Evolutionary conservation across 306 rosid species (phyloP), one percentile per base, ranked within the genome.

Genomic region (Sechiopsis laciniata): DNA sequence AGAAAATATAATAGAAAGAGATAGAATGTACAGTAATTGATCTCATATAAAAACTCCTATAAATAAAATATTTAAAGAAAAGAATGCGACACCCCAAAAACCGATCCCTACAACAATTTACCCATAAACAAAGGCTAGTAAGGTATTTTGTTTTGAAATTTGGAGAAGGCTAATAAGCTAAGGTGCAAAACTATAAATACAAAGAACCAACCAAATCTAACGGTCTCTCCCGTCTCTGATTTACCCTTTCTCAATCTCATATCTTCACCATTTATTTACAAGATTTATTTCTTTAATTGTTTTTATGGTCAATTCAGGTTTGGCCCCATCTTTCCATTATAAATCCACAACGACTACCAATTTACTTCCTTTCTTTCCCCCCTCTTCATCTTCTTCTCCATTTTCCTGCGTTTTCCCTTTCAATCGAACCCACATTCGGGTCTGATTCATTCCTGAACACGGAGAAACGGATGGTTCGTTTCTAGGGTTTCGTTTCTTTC

Each of bases 331-430:
- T 78, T 76, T 82, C 71, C 29, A 77, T 19, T 81, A 81, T 75
- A 79, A 77, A 81, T 40, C 64, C 60, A 77, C 78, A 79, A 80
- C 76, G 72, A 74, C 76, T 77, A 76, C 13, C 54, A 48, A 46
- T 14, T 61, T 75, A 57, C 15, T 2, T 21, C 35, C 5, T 37
- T 67, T 42, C 72, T 26, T 26, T 26, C 35, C 21, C 26, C 26
- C 7, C 46, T 74, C 24, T 42, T 42, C 51, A 56, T 60, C 21
- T 11, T 63, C 11, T 67, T 51, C 72, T 61, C 24, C 29, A 40
- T 35, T 76, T 45, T 15, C 69, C 60, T 40, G 52, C 55, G 62
- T 42, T 35, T 20, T 20, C 55, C 78, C 55, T 72, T 32, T 52
- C 29, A 56, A 74, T 52, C 15, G n/a, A 6, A 0, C 0, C 20